Conservation (phyloP, 495 filamentous ascomycete species). For the Neurospora hispaniola region DNA sequence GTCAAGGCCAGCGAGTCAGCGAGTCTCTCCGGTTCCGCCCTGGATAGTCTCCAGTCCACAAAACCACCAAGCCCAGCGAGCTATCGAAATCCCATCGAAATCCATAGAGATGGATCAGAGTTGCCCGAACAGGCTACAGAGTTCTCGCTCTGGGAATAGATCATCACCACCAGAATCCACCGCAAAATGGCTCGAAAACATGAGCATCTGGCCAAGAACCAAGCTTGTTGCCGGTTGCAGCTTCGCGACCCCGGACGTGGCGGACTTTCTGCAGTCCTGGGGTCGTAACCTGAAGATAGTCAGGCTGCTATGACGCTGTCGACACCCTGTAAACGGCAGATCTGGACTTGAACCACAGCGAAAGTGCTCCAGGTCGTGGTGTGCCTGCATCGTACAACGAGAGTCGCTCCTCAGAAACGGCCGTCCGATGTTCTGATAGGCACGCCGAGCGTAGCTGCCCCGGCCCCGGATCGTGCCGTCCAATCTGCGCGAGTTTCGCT, state of each 20-base stretch:
- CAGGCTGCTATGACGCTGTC: constrained; percentile 17
- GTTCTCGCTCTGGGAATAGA: not conserved
- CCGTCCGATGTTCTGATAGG: constrained; percentile 13
- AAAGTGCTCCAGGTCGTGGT: constrained; percentile 13
- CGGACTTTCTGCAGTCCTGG: constrained; percentile 16
- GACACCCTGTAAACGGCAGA: constrained; percentile 8
- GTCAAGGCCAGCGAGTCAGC: not conserved
- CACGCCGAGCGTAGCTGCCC: constrained; percentile 1
- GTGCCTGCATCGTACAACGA: constrained; percentile 18
- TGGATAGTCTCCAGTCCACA: constrained; percentile 8
- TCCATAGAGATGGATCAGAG: constrained; percentile 2
- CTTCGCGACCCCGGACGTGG: constrained; percentile 6
- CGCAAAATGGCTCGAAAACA: not conserved
- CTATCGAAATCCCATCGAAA: not conserved
- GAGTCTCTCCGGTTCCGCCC: not conserved
- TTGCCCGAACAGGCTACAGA: constrained; percentile 2
- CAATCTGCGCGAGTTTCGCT: not conserved
- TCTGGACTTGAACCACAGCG: constrained; percentile 11
- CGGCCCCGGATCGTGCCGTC: constrained; percentile 6
- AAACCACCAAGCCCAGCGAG: constrained; percentile 5
- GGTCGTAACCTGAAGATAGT: constrained; percentile 7
- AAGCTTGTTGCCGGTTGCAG: not conserved
- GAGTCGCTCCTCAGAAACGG: constrained; percentile 5
- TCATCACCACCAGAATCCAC: not conserved
- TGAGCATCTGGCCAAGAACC: constrained; percentile 3